phyloP scores from a whole-genome alignment of 371 early-diverging fungal species.

The Actinomortierella ambigua region DNA sequence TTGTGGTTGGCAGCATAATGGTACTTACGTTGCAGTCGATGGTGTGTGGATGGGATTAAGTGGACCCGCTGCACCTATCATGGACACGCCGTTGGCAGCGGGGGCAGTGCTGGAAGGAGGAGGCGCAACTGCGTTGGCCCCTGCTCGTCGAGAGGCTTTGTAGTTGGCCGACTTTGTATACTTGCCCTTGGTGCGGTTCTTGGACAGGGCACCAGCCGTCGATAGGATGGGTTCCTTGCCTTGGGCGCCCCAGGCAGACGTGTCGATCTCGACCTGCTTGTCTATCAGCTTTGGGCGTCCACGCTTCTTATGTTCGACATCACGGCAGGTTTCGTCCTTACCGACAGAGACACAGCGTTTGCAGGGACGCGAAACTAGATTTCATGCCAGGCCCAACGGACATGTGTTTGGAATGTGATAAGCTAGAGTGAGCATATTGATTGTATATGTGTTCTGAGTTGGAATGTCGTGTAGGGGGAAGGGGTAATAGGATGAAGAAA shows the following conservation, averaged over 20 bases:
- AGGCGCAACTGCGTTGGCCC: not conserved
- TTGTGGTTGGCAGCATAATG: not conserved
- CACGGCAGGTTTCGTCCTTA: slow-evolving; percentile 75
- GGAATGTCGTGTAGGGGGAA: not conserved
- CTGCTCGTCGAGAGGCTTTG: slow-evolving; percentile 9
- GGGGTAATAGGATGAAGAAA: slow-evolving; percentile 1
- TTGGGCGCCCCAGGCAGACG: slow-evolving; percentile 20
- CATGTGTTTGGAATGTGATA: not conserved
- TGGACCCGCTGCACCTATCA: too few relatives aligned
- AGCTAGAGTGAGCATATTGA: not conserved
- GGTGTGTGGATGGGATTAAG: not conserved
- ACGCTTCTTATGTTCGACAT: slow-evolving; percentile 82
- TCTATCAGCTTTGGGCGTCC: slow-evolving; percentile 78
- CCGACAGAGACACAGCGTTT: slow-evolving; percentile 75
- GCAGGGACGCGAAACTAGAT: slow-evolving; percentile 74
- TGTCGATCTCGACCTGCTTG: slow-evolving; percentile 45
- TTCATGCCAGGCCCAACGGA: not conserved
- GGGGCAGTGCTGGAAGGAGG: slow-evolving; percentile 2
- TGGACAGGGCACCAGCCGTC: slow-evolving; percentile 16
- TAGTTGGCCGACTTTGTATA: slow-evolving; percentile 46
- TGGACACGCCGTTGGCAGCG: too few relatives aligned
- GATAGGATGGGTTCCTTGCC: slow-evolving; percentile 6
- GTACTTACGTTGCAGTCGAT: slow-evolving; percentile 2
- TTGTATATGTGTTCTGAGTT: not conserved
- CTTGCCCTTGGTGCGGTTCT: slow-evolving; percentile 38